A percentile compares a stretch with the other conserved stretches of the same genome.
These are phyloP conservation scores for Poterioochromonas sp. DNA, from an alignment of 352 stramenopile species.

Conservation along the genomic window DNA sequence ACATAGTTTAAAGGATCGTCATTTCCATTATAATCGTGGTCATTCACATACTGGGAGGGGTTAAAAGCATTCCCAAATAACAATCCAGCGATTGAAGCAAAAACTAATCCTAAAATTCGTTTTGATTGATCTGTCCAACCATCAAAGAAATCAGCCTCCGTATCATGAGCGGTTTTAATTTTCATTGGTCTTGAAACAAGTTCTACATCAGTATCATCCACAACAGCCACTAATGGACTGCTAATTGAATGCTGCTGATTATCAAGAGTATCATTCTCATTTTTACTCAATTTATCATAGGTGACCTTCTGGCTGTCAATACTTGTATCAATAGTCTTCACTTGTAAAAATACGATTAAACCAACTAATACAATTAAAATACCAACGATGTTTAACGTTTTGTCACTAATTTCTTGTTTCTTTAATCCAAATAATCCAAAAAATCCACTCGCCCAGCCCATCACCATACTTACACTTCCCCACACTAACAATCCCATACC, in stretches of 20 bases:
- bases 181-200: background rate
- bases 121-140: background rate
- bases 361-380: constrained; percentile 37
- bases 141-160: too few relatives aligned
- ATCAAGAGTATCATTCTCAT: background rate
- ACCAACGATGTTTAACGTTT: constrained; percentile 41
- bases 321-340: constrained; percentile 29
- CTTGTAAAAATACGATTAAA: constrained; percentile 36
- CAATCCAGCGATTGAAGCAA: constrained; percentile 40
- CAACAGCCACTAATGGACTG: background rate
- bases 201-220: background rate
- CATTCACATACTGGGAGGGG: constrained; percentile 42
- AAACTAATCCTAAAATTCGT: constrained; percentile 35
- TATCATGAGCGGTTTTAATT: too few relatives aligned
- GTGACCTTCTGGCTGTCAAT: background rate
- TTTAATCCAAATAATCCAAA: constrained; percentile 46
- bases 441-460: constrained; percentile 42
- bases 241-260: background rate
- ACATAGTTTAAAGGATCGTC: constrained; percentile 43
- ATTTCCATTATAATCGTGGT: constrained; percentile 35
- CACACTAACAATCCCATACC: constrained; percentile 44
- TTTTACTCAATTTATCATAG: background rate
- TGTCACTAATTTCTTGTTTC: constrained; percentile 37
- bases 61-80: constrained; percentile 45
- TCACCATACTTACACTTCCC: constrained; percentile 45